Percentiles rank a stretch among this genome's conserved stretches.
phyloP scores from a whole-genome alignment of 345 rosid genomes.

The Clarkia xantiana region DNA sequence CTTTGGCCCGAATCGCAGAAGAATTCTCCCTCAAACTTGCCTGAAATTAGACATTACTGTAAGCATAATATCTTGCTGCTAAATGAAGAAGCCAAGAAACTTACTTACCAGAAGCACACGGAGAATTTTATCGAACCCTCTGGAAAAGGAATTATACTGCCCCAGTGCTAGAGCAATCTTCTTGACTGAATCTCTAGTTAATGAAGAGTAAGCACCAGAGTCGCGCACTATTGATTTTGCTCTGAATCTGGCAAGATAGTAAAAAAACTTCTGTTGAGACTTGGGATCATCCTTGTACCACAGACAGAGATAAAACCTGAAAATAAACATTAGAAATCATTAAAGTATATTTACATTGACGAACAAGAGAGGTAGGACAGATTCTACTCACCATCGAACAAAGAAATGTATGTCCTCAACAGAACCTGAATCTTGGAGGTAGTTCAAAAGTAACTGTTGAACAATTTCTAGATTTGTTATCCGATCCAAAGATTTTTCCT shows the following conservation, averaged over 20 bases:
- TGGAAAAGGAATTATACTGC: constrained; percentile 78
- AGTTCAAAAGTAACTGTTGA: constrained; percentile 84
- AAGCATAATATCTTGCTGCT: constrained; percentile 11
- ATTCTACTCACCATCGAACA: constrained; percentile 63
- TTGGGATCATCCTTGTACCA: constrained; percentile 92
- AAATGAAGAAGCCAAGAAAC: constrained; percentile 13
- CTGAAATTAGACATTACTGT: constrained; percentile 26
- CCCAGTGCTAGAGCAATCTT: constrained; percentile 76
- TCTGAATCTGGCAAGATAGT: constrained; percentile 64
- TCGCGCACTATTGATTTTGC: constrained; percentile 74
- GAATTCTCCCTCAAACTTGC: constrained; percentile 96
- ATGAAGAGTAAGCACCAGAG: constrained; percentile 44
- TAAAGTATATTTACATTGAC: constrained; percentile 7
- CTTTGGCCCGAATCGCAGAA: constrained; percentile 89
- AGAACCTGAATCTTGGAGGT: constrained; percentile 77
- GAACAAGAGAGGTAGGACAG: constrained; percentile 7
- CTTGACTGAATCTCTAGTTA: constrained; percentile 65
- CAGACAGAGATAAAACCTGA: constrained; percentile 87
- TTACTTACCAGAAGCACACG: constrained; percentile 87
- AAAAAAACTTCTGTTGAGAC: constrained; percentile 50
- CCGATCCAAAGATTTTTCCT: constrained; percentile 25
- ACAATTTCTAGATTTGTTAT: constrained; percentile 53
- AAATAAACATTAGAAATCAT: constrained; percentile 14
- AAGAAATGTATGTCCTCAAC: constrained; percentile 64
- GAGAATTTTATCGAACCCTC: constrained; percentile 97